These are phyloP conservation scores for Tricholoma saponaceum DNA, from an alignment of 768 basidiomycete genomes.

Conservation along the genomic window DNA sequence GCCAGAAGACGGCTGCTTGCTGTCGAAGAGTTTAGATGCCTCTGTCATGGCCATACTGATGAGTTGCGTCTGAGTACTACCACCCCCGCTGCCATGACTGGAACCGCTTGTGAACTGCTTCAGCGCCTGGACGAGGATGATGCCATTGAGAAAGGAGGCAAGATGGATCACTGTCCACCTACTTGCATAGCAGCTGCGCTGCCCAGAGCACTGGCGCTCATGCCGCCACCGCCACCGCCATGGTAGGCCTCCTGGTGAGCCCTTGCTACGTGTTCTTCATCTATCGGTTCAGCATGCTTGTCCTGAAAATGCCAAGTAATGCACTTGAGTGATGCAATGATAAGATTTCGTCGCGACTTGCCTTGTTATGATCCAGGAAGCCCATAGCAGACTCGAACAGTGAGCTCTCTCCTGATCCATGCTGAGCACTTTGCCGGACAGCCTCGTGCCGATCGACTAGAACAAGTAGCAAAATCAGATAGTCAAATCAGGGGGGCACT, in stretches of 20 bases:
- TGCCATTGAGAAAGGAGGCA: background rate
- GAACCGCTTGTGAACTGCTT: conserved; percentile 61
- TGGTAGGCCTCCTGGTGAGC: conserved; percentile 65
- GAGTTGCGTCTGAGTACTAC: conserved; percentile 55
- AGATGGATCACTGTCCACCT: conserved; percentile 2
- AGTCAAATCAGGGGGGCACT: background rate
- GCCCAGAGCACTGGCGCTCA: conserved; percentile 64
- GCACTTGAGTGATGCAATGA: background rate
- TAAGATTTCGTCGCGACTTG: conserved; percentile 14
- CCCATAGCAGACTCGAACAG: conserved; percentile 54
- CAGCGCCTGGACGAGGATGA: conserved; percentile 38
- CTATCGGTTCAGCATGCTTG: conserved; percentile 54
- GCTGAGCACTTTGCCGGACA: conserved; percentile 43
- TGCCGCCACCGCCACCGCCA: conserved; percentile 40
- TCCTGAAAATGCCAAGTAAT: conserved; percentile 25
- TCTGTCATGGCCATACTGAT: conserved; percentile 88
- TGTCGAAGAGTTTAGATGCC: conserved; percentile 71
- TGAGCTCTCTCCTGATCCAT: conserved; percentile 54
- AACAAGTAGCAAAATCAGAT: background rate
- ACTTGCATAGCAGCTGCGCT: conserved; percentile 78
- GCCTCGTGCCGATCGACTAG: conserved; percentile 66
- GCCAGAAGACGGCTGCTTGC: conserved; percentile 59
- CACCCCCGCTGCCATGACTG: conserved; percentile 34
- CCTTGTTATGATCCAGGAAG: conserved; percentile 51
- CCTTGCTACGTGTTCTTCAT: conserved; percentile 58